These are phyloP conservation scores for Smallanthus sonchifolius DNA, from an alignment of 129 eudicot genomes.

Conservation along the genomic window DNA sequence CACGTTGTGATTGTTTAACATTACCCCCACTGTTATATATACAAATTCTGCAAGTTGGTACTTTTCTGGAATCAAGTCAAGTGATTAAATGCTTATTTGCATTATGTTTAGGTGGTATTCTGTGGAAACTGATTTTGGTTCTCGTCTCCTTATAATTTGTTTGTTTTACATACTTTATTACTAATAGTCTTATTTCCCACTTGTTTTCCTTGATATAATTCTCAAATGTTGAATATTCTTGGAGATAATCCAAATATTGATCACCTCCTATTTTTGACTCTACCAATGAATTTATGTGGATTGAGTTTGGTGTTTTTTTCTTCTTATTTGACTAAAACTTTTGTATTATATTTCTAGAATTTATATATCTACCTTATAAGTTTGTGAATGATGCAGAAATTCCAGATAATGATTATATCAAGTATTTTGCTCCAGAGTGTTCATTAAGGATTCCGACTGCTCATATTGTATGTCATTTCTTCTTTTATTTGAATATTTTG, in stretches of 20 bases:
- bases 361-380: neutral
- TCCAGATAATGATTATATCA: constrained; percentile 82
- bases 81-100: neutral
- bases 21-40: neutral
- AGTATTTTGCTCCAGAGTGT: constrained; percentile 89
- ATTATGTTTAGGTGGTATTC: neutral
- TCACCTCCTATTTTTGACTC: neutral
- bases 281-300: neutral
- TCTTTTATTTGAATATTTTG: neutral
- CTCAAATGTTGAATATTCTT: neutral
- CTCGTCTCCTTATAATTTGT: neutral
- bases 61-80: neutral
- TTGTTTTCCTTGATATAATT: neutral
- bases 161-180: neutral
- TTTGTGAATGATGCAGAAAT: constrained; percentile 57
- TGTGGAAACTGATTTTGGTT: neutral
- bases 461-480: constrained; percentile 57
- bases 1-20: too few species aligned
- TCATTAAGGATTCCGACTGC: constrained; percentile 75
- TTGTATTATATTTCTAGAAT: neutral
- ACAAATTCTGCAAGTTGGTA: neutral
- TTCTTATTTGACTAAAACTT: neutral
- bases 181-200: neutral
- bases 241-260: neutral
- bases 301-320: neutral